Percentiles rank a stretch among this genome's conserved stretches.
Evolutionary conservation across 129 eudicot genomes (phyloP).

Genomic region (Artemisia argyi): DNA sequence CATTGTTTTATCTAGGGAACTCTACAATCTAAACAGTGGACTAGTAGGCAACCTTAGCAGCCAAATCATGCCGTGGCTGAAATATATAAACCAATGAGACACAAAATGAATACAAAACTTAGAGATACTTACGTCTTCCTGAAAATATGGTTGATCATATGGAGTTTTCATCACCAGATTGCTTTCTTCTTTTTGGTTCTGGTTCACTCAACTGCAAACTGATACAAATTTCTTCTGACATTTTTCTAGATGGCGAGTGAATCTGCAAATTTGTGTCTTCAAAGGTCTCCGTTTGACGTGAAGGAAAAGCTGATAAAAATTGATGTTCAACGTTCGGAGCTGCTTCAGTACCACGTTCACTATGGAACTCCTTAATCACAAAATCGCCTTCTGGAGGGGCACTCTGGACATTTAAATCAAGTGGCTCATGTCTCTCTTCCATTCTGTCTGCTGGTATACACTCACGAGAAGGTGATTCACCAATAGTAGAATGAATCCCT

Average conservation of each 20-base stretch:
- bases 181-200: slow-evolving; percentile 60
- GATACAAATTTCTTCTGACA: slow-evolving; percentile 41
- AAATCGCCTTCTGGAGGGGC: slow-evolving; percentile 29
- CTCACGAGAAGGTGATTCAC: slow-evolving; percentile 55
- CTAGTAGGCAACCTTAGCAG: slow-evolving; percentile 30
- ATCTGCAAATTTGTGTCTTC: slow-evolving; percentile 28
- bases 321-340: slow-evolving; percentile 42
- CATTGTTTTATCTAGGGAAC: slow-evolving; percentile 30
- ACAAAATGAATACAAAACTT: slow-evolving; percentile 32
- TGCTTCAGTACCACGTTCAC: slow-evolving; percentile 30
- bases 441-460: slow-evolving; percentile 30
- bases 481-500: slow-evolving; percentile 45
- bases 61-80: slow-evolving; percentile 34
- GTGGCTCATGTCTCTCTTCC: slow-evolving; percentile 40
- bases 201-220: slow-evolving; percentile 66
- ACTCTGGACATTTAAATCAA: slow-evolving; percentile 38
- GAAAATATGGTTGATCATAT: slow-evolving; percentile 10
- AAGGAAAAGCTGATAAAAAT: slow-evolving; percentile 54
- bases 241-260: slow-evolving; percentile 38
- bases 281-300: slow-evolving; percentile 13
- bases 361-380: slow-evolving; percentile 25
- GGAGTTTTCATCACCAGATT: slow-evolving; percentile 24
- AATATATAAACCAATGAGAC: slow-evolving; percentile 32
- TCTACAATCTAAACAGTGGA: slow-evolving; percentile 29
- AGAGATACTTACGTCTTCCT: slow-evolving; percentile 26